A percentile compares a stretch with the other conserved stretches of the same genome.
phyloP scores from a whole-genome alignment of 1,139 yeast species.

The Nakaseomyces glabratus region DNA sequence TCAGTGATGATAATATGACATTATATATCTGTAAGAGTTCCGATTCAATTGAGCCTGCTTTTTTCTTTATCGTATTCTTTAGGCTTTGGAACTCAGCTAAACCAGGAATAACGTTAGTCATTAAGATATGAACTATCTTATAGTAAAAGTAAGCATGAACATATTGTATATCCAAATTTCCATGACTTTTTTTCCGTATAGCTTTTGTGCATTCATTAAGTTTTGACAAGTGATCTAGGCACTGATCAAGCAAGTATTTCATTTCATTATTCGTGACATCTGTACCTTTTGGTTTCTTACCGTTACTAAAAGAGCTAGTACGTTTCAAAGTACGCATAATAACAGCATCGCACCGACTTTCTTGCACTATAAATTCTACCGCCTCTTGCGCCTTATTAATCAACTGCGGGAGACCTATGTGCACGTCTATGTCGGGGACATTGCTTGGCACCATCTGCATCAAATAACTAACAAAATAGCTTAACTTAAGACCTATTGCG shows the following conservation, averaged over 20 bases:
- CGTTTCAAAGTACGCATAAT: constrained; percentile 3
- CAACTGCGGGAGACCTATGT: too few species aligned
- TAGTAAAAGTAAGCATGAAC: constrained; percentile 25
- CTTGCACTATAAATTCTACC: not conserved
- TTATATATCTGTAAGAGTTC: constrained; percentile 28
- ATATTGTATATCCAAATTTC: constrained; percentile 5
- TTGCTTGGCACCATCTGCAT: too few species aligned
- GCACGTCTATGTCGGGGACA: too few species aligned
- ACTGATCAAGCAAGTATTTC: constrained; percentile 4
- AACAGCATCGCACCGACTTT: constrained; percentile 3
- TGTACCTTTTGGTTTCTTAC: not conserved
- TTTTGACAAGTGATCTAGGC: constrained; percentile 4
- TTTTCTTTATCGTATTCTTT: constrained; percentile 12
- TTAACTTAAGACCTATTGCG: too few species aligned
- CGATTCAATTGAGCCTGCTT: constrained; percentile 14
- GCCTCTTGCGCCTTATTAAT: constrained; percentile 4
- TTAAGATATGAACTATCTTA: constrained; percentile 26
- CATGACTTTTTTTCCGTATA: constrained; percentile 8
- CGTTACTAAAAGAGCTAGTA: constrained; percentile 1
- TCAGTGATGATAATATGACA: constrained; percentile 23
- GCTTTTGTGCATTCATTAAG: constrained; percentile 5
- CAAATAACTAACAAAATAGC: too few species aligned
- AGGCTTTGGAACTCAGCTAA: constrained; percentile 21
- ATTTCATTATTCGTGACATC: constrained; percentile 6
- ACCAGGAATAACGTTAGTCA: constrained; percentile 22